These are phyloP conservation scores for Chaetomium cochliodes DNA, from an alignment of 495 filamentous ascomycete species.

Conservation along the genomic window DNA sequence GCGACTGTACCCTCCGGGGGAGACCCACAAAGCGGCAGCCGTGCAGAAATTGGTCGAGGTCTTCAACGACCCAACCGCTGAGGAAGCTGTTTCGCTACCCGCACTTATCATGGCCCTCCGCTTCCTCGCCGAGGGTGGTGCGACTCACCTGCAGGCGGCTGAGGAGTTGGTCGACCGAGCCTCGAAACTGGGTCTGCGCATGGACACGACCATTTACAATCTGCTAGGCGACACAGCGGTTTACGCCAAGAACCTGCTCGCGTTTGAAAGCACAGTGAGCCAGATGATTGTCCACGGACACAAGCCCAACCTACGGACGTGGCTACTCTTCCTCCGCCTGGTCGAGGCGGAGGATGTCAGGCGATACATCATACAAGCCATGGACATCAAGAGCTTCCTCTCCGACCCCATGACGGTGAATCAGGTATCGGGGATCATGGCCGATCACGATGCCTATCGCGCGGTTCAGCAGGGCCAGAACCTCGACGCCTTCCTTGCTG, in stretches of 20 bases:
- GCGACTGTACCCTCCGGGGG: slow-evolving; percentile 30
- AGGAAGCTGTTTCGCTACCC: slow-evolving; percentile 28
- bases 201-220: slow-evolving; percentile 40
- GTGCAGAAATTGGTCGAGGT: slow-evolving; percentile 21
- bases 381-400: slow-evolving; percentile 35
- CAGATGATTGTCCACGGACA: slow-evolving; percentile 36
- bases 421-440: slow-evolving; percentile 37
- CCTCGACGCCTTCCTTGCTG: slow-evolving; percentile 29
- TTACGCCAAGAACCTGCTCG: slow-evolving; percentile 32
- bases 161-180: slow-evolving; percentile 30
- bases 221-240: slow-evolving; percentile 35
- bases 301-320: slow-evolving; percentile 37
- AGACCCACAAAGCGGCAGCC: slow-evolving; percentile 33
- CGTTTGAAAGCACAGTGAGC: slow-evolving; percentile 35
- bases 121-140: slow-evolving; percentile 30
- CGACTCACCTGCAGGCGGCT: slow-evolving; percentile 18
- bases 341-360: slow-evolving; percentile 41
- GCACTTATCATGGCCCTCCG: slow-evolving; percentile 43
- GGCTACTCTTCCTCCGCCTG: slow-evolving; percentile 43
- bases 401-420: slow-evolving; percentile 22
- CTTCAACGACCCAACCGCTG: slow-evolving; percentile 31
- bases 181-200: slow-evolving; percentile 22
- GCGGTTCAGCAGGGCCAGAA: slow-evolving; percentile 26
- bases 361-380: slow-evolving; percentile 35
- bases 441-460: slow-evolving; percentile 36